Conservation (phyloP, 768 basidiomycete species). For the Boletus fagicola region DNA sequence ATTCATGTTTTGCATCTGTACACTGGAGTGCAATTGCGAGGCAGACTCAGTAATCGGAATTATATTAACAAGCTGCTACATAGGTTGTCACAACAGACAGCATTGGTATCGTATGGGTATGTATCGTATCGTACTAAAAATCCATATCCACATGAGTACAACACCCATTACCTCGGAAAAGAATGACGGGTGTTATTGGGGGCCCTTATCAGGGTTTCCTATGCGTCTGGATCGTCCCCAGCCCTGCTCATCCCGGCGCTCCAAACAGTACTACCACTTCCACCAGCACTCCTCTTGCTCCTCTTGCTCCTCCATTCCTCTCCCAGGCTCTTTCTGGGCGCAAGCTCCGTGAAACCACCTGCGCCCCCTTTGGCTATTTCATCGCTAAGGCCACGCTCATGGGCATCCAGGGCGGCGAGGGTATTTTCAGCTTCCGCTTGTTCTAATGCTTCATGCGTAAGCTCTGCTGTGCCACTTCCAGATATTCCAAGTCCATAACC, state of each 20-base stretch:
- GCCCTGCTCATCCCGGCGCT: constrained; percentile 78
- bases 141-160: constrained; percentile 19
- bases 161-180: constrained; percentile 6
- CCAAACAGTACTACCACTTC: constrained; percentile 80
- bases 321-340: constrained; percentile 41
- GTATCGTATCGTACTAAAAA: constrained; percentile 22
- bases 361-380: constrained; percentile 73
- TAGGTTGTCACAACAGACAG: constrained; percentile 17
- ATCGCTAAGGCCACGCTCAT: constrained; percentile 66
- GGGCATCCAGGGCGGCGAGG: constrained; percentile 75
- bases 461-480: constrained; percentile 35
- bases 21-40: background rate
- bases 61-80: constrained; percentile 26
- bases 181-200: background rate
- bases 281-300: constrained; percentile 50
- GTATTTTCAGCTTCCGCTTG: constrained; percentile 76
- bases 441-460: constrained; percentile 75
- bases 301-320: constrained; percentile 58
- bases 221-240: constrained; percentile 45
- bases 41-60: background rate
- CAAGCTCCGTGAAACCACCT: constrained; percentile 80
- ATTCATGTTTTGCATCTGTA: background rate
- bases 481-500: constrained; percentile 31
- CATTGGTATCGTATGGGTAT: constrained; percentile 22
- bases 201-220: constrained; percentile 3